Percentiles rank a stretch among this genome's conserved stretches.
Evolutionary conservation across 345 rosid species (phyloP).

Genomic region (Ceriops decandra): DNA sequence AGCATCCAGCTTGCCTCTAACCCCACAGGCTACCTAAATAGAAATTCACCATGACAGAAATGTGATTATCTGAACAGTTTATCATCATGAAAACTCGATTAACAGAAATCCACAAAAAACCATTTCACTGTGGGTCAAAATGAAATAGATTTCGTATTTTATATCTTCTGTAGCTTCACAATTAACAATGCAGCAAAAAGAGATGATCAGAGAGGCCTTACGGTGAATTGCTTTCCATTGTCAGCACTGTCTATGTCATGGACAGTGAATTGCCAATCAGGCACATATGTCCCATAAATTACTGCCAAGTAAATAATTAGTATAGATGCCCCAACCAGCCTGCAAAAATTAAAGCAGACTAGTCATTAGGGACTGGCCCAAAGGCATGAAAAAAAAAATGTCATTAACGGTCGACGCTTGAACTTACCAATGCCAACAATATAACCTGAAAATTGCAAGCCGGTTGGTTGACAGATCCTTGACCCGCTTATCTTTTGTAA

Average conservation of each 20-base stretch:
- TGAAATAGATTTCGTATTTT: too few relatives aligned
- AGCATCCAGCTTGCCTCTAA: slow-evolving; percentile 75
- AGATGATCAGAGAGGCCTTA: slow-evolving; percentile 22
- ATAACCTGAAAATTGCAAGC: slow-evolving; percentile 51
- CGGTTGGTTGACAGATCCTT: slow-evolving; percentile 30
- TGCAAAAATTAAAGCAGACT: slow-evolving; percentile 28
- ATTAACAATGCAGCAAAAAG: not conserved
- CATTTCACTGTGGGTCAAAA: too few relatives aligned
- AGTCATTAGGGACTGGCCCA: not conserved
- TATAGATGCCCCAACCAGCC: slow-evolving; percentile 60
- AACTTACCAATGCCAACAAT: slow-evolving; percentile 69
- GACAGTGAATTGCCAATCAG: slow-evolving; percentile 74
- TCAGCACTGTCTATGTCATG: slow-evolving; percentile 40
- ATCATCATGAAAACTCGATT: too few relatives aligned
- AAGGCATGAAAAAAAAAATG: not conserved
- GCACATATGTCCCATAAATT: slow-evolving; percentile 61
- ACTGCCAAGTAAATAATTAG: slow-evolving; percentile 50
- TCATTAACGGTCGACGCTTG: not conserved
- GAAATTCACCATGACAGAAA: too few relatives aligned
- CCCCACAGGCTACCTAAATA: slow-evolving; percentile 60
- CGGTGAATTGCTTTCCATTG: slow-evolving; percentile 57
- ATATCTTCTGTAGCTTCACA: not conserved
- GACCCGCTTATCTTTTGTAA: slow-evolving; percentile 35
- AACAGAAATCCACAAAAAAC: too few relatives aligned
- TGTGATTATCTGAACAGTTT: too few relatives aligned